Base-by-base conservation (phyloP, 371 early-diverging fungal species). In the Rhizomucor pusillus region DNA sequence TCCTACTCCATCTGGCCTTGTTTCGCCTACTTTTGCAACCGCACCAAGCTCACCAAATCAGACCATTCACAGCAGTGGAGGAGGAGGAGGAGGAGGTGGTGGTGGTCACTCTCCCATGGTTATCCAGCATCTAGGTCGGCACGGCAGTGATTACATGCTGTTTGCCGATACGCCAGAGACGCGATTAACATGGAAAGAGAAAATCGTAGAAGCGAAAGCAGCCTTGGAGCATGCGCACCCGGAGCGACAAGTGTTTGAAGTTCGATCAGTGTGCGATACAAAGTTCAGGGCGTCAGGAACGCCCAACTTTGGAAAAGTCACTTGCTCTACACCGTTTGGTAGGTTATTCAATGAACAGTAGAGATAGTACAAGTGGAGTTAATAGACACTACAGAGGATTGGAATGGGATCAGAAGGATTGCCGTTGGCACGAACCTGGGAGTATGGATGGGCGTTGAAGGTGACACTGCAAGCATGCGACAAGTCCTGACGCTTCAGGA, bases 401-500 rank as follows among this genome's bases (percentile, higher is more conserved):
- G 68, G n/a, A 63, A 62, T 22, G 69, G 67, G 46, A 80, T 83
- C 52, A 81, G 80, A 5, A 77, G 83, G 62, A 73, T 91, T 47
- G 86, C 84, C 10, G 68, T 94, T 23, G 94, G 92, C 29, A 91
- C 94, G 1, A 89, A 91, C 50, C 62, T 75, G 22, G 94, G 96
- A 12, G 69, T 95, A n/a, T 78, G 69, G 67, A 67, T 72, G 50
- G 77, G 77, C 14, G 63, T 65, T 40, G 70, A 69, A 53, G 73
- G 69, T 5, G 69, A 69, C 22, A 60, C 70, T 11, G 56, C 54
- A 29, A 63, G 61, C 13, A 65, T 67, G 35, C 60, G 54, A 1
- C 68, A 60, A 23, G 73, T 68, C 0, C 20, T 77, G 10, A 29
- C 66, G 20, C 44, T 77, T 10, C 47, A 60, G 0, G 64, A 77